phyloP scores from a whole-genome alignment of 1,284 basidiomycete species.

The Apiotrichum laibachii region DNA sequence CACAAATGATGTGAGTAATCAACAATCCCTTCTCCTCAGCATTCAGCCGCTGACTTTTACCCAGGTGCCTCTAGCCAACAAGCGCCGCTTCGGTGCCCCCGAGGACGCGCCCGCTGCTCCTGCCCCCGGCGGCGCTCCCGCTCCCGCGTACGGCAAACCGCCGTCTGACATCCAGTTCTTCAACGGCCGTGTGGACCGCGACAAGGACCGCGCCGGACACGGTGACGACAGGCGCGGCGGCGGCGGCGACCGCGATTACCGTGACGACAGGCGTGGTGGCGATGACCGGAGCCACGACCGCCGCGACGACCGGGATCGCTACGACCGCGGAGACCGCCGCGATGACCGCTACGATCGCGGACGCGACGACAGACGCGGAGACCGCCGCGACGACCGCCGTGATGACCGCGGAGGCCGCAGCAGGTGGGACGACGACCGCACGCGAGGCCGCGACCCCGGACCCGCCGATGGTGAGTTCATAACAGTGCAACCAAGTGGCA shows the following conservation, averaged over 20 bases:
- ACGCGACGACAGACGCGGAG: conserved; percentile 19
- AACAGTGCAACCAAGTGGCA: conserved; percentile 18
- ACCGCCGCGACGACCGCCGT: conserved; percentile 19
- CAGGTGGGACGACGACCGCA: conserved; percentile 28
- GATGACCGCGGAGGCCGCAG: conserved; percentile 29
- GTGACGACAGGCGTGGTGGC: conserved; percentile 17
- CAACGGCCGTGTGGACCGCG: conserved; percentile 43
- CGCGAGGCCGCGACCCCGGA: conserved; percentile 27
- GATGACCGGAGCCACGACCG: conserved; percentile 24
- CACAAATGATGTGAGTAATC: conserved; percentile 52
- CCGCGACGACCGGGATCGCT: conserved; percentile 25
- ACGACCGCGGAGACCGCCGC: conserved; percentile 7
- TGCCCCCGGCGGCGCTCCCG: conserved; percentile 53
- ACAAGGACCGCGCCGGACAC: conserved; percentile 21
- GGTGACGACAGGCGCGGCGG: conserved; percentile 23
- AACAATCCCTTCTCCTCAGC: not conserved
- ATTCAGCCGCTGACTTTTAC: conserved; percentile 16
- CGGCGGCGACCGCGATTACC: conserved; percentile 23
- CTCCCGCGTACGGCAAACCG: conserved; percentile 51
- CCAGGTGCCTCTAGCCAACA: conserved; percentile 60
- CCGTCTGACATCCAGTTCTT: conserved; percentile 45
- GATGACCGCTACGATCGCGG: conserved; percentile 25
- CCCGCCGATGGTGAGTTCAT: conserved; percentile 33
- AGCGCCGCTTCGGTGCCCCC: conserved; percentile 82
- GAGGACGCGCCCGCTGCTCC: conserved; percentile 58